These are phyloP conservation scores for Naganishia friedmannii DNA, from an alignment of 768 basidiomycete species.

Conservation along the genomic window DNA sequence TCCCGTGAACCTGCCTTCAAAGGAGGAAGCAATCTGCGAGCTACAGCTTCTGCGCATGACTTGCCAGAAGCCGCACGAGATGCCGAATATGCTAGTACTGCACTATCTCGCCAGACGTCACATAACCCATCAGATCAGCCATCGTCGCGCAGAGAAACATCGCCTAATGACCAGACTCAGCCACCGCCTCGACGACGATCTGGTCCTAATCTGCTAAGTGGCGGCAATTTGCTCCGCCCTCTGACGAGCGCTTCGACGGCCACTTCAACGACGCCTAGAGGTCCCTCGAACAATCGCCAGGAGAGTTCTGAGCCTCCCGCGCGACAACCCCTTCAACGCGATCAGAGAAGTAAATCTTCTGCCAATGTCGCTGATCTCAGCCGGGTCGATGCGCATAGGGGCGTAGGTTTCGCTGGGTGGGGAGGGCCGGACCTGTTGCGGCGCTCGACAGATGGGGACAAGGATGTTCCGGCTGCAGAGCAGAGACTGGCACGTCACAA, in stretches of 20 bases:
- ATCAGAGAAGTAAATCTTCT: slow-evolving; percentile 29
- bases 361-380: slow-evolving; percentile 26
- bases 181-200: slow-evolving; percentile 6
- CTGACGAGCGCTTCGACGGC: slow-evolving; percentile 24
- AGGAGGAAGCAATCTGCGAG: slow-evolving; percentile 13
- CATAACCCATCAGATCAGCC: slow-evolving; percentile 1
- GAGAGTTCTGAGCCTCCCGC: background rate
- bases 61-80: slow-evolving; percentile 26
- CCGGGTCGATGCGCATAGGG: slow-evolving; percentile 13
- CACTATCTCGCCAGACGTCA: slow-evolving; percentile 25
- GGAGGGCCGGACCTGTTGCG: slow-evolving; percentile 7
- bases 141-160: background rate
- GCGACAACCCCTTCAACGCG: slow-evolving; percentile 11
- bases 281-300: background rate
- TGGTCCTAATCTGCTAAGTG: slow-evolving; percentile 26
- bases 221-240: slow-evolving; percentile 27
- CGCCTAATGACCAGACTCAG: background rate
- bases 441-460: slow-evolving; percentile 25
- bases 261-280: background rate
- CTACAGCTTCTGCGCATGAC: slow-evolving; percentile 32
- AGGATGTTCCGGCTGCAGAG: background rate
- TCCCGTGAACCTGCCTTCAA: slow-evolving; percentile 21
- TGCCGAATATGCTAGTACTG: slow-evolving; percentile 8
- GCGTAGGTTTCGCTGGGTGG: slow-evolving; percentile 17
- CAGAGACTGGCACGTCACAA: slow-evolving; percentile 20